phyloP scores from a whole-genome alignment of 192 early-diverging fungal species.

The Tieghemiomyces parasiticus region DNA sequence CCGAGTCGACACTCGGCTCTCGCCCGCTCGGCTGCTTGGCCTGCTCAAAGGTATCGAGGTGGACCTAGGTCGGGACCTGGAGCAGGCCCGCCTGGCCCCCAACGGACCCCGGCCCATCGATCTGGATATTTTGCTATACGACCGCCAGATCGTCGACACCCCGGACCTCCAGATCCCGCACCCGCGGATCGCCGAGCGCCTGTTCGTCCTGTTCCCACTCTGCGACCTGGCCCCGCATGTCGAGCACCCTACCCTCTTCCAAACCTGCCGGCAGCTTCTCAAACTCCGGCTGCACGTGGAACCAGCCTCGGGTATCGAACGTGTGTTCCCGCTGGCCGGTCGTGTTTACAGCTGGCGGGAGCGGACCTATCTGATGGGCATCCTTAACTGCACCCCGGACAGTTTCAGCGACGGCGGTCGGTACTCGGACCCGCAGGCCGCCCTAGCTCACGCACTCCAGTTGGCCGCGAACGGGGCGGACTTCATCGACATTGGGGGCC shows the following conservation, averaged over 20 bases:
- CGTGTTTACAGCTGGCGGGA: constrained; percentile 38
- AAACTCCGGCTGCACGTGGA: constrained; percentile 31
- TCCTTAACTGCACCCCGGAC: constrained; percentile 94
- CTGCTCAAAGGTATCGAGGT: constrained; percentile 74
- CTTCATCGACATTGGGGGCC: constrained; percentile 92
- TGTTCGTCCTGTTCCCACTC: constrained; percentile 88
- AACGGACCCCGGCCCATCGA: constrained; percentile 91
- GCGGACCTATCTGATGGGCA: constrained; percentile 85
- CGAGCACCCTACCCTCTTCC: constrained; percentile 77
- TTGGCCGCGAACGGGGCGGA: constrained; percentile 69
- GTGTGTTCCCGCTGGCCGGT: constrained; percentile 26
- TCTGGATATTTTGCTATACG: constrained; percentile 92
- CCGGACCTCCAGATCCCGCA: constrained; percentile 77
- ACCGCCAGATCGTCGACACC: constrained; percentile 49
- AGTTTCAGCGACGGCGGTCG: constrained; percentile 90
- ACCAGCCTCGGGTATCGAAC: constrained; percentile 28
- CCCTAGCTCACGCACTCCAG: constrained; percentile 42
- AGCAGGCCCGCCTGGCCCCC: constrained; percentile 29
- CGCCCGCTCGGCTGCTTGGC: constrained; percentile 53
- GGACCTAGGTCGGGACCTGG: constrained; percentile 58
- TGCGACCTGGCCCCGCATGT: constrained; percentile 84
- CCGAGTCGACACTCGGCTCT: constrained; percentile 66
- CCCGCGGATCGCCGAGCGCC: constrained; percentile 69
- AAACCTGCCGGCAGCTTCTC: constrained; percentile 52
- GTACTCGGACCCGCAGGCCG: constrained; percentile 40